Evolutionary conservation across 495 filamentous ascomycete genomes (phyloP).

Genomic region (Lasiosphaeria miniovina): DNA sequence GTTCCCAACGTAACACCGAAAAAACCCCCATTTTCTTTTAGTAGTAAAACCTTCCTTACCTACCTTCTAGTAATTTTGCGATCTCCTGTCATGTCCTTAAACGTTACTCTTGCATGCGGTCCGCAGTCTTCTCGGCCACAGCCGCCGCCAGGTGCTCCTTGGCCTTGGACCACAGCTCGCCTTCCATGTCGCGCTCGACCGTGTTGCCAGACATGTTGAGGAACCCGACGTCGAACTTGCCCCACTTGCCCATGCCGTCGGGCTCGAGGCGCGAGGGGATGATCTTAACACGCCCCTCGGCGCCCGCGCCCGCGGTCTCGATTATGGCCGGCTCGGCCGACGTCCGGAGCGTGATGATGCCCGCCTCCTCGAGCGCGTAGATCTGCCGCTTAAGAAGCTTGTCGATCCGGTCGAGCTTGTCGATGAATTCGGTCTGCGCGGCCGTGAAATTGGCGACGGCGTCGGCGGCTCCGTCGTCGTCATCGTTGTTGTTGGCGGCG

Average conservation of each 20-base stretch:
- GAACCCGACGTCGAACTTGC: slow-evolving; percentile 73
- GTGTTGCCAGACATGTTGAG: slow-evolving; percentile 78
- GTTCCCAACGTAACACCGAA: neutral
- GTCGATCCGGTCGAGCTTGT: slow-evolving; percentile 65
- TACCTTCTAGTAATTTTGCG: no score
- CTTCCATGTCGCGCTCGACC: slow-evolving; percentile 74
- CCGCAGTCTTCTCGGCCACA: slow-evolving; percentile 1
- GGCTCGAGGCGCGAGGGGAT: slow-evolving; percentile 34
- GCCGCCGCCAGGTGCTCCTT: slow-evolving; percentile 28
- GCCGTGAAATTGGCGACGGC: slow-evolving; percentile 60
- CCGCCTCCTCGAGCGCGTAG: slow-evolving; percentile 73
- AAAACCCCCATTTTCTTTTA: slow-evolving; percentile 1
- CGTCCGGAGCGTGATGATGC: slow-evolving; percentile 57
- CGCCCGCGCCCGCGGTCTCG: neutral
- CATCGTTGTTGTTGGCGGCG: neutral
- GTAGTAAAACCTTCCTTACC: neutral
- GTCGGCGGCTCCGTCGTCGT: slow-evolving; percentile 32
- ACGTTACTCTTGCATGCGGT: slow-evolving; percentile 26
- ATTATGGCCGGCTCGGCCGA: neutral
- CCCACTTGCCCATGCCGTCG: slow-evolving; percentile 55
- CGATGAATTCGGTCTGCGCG: slow-evolving; percentile 61
- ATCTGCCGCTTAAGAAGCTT: slow-evolving; percentile 73
- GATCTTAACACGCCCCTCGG: slow-evolving; percentile 6
- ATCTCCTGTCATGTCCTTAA: no score
- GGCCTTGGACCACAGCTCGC: slow-evolving; percentile 69